Percentiles rank a stretch among this genome's conserved stretches.
Conservation (phyloP, 306 rosid genomes). For the Pyrus pyrifolia region DNA sequence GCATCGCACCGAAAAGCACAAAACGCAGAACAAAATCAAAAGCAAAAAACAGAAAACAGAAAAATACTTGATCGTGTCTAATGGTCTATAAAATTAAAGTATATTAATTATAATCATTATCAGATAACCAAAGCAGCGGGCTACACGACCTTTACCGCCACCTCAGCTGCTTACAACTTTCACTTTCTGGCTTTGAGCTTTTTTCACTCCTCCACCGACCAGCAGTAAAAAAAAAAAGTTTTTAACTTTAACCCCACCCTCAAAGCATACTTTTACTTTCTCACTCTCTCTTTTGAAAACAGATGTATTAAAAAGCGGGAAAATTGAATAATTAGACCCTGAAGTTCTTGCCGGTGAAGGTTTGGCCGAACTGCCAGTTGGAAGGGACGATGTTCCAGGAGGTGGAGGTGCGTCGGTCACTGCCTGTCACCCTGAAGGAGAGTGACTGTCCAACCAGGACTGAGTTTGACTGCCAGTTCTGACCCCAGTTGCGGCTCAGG, state of each 20-base stretch:
- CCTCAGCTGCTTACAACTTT: constrained; percentile 47
- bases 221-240: constrained; percentile 15
- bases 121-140: constrained; percentile 55
- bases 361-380: constrained; percentile 79
- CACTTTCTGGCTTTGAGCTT: neutral
- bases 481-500: constrained; percentile 89
- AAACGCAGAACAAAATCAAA: neutral
- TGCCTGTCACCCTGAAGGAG: constrained; percentile 68
- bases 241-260: constrained; percentile 6
- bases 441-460: constrained; percentile 67
- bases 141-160: constrained; percentile 42
- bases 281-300: neutral
- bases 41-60: neutral
- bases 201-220: neutral
- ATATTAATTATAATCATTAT: neutral
- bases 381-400: constrained; percentile 61
- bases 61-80: neutral
- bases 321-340: constrained; percentile 24
- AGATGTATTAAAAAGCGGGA: neutral
- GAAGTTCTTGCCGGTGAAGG: constrained; percentile 71
- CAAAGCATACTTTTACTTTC: neutral
- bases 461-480: constrained; percentile 61
- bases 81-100: neutral
- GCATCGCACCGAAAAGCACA: neutral
- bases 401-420: constrained; percentile 66